These are phyloP conservation scores for Pulveroboletus sp. DNA, from an alignment of 768 basidiomycete species.

Conservation along the genomic window DNA sequence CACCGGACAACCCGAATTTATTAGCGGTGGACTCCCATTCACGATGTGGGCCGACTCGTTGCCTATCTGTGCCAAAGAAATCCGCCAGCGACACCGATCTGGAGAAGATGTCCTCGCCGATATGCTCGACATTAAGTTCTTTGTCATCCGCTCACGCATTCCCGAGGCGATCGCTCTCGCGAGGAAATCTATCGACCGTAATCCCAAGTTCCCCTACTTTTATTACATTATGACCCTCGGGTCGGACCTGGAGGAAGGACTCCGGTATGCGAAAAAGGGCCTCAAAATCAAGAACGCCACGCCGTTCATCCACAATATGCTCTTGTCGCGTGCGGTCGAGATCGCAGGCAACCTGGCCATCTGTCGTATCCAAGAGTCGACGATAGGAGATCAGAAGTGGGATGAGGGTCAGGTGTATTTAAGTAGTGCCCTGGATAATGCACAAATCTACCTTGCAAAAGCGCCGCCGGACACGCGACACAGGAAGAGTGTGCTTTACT, in stretches of 20 bases:
- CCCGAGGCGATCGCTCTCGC: conserved; percentile 46
- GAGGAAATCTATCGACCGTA: conserved; percentile 45
- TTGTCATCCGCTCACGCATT: conserved; percentile 46
- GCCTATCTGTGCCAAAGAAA: conserved; percentile 53
- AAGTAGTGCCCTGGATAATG: conserved; percentile 55
- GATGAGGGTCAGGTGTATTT: conserved; percentile 60
- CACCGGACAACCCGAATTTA: conserved; percentile 38
- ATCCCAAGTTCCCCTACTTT: conserved; percentile 57
- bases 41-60: conserved; percentile 54
- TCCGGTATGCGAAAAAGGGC: conserved; percentile 63
- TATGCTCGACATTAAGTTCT: conserved; percentile 59
- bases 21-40: conserved; percentile 55
- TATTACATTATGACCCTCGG: conserved; percentile 57
- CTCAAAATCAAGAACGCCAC: conserved; percentile 51
- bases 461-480: conserved; percentile 61
- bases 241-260: conserved; percentile 43
- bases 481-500: conserved; percentile 55
- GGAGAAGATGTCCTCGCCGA: conserved; percentile 52
- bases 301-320: conserved; percentile 50
- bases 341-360: conserved; percentile 57
- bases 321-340: conserved; percentile 59
- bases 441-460: conserved; percentile 47
- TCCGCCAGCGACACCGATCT: conserved; percentile 40
- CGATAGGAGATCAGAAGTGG: conserved; percentile 41
- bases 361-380: conserved; percentile 41